phyloP scores from a whole-genome alignment of 2,329 filamentous ascomycete genomes.

The Epichloe baconii region DNA sequence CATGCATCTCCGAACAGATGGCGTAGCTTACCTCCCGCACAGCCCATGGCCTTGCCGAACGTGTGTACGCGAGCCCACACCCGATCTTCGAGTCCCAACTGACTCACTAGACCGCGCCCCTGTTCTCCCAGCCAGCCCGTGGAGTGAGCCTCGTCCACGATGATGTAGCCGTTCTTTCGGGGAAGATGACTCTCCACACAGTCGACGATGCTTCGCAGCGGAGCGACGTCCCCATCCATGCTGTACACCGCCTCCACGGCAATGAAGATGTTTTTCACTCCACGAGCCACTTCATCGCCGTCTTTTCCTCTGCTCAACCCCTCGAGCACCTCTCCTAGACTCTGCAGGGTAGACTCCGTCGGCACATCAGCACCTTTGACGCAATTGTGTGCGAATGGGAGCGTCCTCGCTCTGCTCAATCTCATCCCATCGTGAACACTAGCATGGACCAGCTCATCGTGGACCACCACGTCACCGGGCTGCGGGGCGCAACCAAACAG shows the following conservation, averaged over 20 bases:
- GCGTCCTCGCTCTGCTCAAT: slow-evolving; percentile 38
- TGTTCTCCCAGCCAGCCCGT: slow-evolving; percentile 43
- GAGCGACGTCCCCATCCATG: slow-evolving; percentile 69
- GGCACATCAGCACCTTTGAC: slow-evolving; percentile 14
- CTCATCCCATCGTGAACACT: slow-evolving; percentile 69
- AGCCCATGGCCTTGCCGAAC: slow-evolving; percentile 55
- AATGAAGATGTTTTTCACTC: slow-evolving; percentile 47
- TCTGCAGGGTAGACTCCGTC: not conserved
- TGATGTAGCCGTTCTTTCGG: slow-evolving; percentile 43
- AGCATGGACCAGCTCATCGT: slow-evolving; percentile 66
- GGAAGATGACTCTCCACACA: slow-evolving; percentile 44
- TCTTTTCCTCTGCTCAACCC: slow-evolving; percentile 21
- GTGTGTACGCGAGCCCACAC: slow-evolving; percentile 49
- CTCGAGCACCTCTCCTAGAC: slow-evolving; percentile 16
- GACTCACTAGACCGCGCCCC: slow-evolving; percentile 45
- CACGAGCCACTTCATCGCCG: slow-evolving; percentile 19
- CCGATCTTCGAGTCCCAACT: slow-evolving; percentile 39
- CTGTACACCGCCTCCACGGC: slow-evolving; percentile 62
- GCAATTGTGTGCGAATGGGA: slow-evolving; percentile 46
- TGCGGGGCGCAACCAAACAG: slow-evolving; percentile 49
- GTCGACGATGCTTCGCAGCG: slow-evolving; percentile 45
- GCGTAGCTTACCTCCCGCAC: slow-evolving; percentile 49
- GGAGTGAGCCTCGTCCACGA: slow-evolving; percentile 58
- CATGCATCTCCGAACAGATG: too few relatives aligned
- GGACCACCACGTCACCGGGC: slow-evolving; percentile 48